Percentiles rank a stretch among this genome's conserved stretches.
phyloP scores from a whole-genome alignment of 2,329 filamentous ascomycete species.

The Alternaria panax region DNA sequence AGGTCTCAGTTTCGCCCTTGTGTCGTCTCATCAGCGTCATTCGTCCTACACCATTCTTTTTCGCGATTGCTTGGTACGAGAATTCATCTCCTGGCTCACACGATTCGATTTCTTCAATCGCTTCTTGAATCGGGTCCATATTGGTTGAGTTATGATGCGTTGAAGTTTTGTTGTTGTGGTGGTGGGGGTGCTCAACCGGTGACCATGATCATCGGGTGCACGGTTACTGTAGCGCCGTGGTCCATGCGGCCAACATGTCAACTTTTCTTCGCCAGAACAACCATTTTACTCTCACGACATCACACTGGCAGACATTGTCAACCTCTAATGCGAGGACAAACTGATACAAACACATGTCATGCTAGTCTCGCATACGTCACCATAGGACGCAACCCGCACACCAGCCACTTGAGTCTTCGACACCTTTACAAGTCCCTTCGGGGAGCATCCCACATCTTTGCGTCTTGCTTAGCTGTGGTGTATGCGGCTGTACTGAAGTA shows the following conservation, averaged over 20 bases:
- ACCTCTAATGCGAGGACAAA: conserved; percentile 3
- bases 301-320: conserved; percentile 1
- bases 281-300: conserved; percentile 11
- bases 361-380: not conserved
- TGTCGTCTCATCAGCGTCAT: too few species aligned
- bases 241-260: conserved; percentile 11
- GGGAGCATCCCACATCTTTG: conserved; percentile 54
- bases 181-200: too few species aligned
- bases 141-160: too few species aligned
- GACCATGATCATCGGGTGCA: too few species aligned
- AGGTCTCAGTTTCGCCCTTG: too few species aligned
- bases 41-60: too few species aligned
- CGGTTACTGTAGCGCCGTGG: conserved; percentile 32
- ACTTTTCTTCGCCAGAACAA: conserved; percentile 23
- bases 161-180: too few species aligned
- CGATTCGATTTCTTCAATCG: too few species aligned
- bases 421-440: conserved; percentile 55
- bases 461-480: conserved; percentile 58
- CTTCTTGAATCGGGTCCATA: too few species aligned
- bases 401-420: conserved; percentile 57
- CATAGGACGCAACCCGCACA: conserved; percentile 44
- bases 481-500: conserved; percentile 51
- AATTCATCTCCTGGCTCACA: too few species aligned
- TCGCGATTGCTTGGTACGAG: too few species aligned
- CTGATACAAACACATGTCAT: not conserved